Base-by-base conservation (phyloP, 179 eudicot species). In the Vitellaria paradoxa region DNA sequence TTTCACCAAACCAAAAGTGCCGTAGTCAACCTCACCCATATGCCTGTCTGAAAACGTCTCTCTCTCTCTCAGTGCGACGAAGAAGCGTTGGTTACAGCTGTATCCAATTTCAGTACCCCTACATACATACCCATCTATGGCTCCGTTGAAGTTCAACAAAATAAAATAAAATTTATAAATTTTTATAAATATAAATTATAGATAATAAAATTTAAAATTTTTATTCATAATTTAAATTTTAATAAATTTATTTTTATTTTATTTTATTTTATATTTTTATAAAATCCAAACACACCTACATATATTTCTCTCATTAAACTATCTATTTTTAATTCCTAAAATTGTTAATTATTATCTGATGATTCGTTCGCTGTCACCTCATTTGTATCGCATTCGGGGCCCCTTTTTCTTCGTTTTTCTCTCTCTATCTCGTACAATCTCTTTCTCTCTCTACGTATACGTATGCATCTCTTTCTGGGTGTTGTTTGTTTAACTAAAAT, bases 1-100 rank as follows among this genome's bases (percentile, higher is more conserved):
- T n/a, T n/a, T n/a, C n/a, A n/a, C n/a, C n/a, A n/a, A n/a, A n/a
- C n/a, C n/a, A n/a, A n/a, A n/a, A n/a, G n/a, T n/a, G n/a, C n/a
- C n/a, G 63, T 5, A 8, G 37, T 23, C 37, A 47, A 30, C 53
- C 56, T 70, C 77, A 79, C 69, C 82, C 68, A 66, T 72, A 71
- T 71, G 76, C 76, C 76, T 66, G 76, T 49, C 61, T 47, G 79
- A 59, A 70, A 79, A 65, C 74, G 77, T 78, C 77, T 71, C 73
- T 37, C 52, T 37, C 68, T 18, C 24, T 15, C 13, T 57, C 23
- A 26, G 50, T 57, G 46, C 56, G 37, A 30, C 1, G 11, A 20
- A 68, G 40, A 68, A 40, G 18, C 66, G 79, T 82, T 82, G 85
- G 18, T 78, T 78, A 82, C 85, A 82, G 85, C 85, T 82, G 85